These are phyloP conservation scores for Panicum virgatum DNA, from an alignment of 202 grass and related monocot genomes.

Conservation along the genomic window DNA sequence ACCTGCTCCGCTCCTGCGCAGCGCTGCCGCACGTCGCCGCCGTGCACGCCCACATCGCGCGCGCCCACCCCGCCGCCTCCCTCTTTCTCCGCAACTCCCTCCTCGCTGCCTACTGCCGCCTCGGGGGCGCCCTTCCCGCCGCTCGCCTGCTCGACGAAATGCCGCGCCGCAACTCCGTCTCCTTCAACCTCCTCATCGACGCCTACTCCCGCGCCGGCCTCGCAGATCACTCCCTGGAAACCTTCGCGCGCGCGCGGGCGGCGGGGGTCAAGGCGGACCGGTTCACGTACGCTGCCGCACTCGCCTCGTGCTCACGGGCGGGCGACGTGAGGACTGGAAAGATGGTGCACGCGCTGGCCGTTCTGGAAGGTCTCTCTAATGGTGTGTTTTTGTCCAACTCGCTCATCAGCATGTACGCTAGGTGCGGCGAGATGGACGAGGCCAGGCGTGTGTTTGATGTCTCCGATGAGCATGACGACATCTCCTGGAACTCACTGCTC, in stretches of 20 bases:
- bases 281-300: conserved; percentile 50
- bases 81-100: conserved; percentile 69
- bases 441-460: conserved; percentile 49
- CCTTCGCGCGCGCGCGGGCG: conserved; percentile 34
- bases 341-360: conserved; percentile 52
- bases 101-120: conserved; percentile 43
- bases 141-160: conserved; percentile 67
- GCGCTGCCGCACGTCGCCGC: neutral
- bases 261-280: conserved; percentile 37
- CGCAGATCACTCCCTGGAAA: neutral
- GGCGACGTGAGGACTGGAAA: conserved; percentile 35
- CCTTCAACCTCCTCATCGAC: conserved; percentile 67
- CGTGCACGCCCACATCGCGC: conserved; percentile 49
- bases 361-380: conserved; percentile 33
- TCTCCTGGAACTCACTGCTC: conserved; percentile 78
- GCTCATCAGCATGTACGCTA: conserved; percentile 64
- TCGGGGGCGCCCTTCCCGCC: neutral
- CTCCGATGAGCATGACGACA: conserved; percentile 40
- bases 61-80: conserved; percentile 37
- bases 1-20: conserved; percentile 37
- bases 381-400: conserved; percentile 59
- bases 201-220: conserved; percentile 44
- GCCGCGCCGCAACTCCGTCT: conserved; percentile 51
- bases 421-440: conserved; percentile 48
- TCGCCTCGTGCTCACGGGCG: conserved; percentile 44